Conservation (phyloP, 2,329 filamentous ascomycete genomes). For the Colletotrichum lini region DNA sequence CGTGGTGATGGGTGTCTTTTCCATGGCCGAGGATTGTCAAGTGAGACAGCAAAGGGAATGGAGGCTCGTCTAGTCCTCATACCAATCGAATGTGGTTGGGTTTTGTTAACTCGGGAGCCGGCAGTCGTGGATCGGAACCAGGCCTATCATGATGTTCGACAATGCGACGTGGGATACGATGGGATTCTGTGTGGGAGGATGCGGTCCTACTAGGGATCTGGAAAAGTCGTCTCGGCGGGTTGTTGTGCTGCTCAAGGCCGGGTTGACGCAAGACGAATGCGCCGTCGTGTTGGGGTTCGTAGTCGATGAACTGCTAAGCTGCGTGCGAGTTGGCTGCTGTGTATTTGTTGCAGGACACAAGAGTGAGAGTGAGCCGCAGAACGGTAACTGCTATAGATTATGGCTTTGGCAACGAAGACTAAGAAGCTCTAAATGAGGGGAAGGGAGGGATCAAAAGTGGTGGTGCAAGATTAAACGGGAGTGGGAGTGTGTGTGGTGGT, state of each 20-base stretch:
- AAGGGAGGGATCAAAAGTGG: slow-evolving; percentile 20
- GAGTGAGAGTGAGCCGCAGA: slow-evolving; percentile 28
- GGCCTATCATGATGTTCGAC: slow-evolving; percentile 43
- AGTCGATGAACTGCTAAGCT: slow-evolving; percentile 31
- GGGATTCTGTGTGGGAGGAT: slow-evolving; percentile 21
- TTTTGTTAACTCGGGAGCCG: slow-evolving; percentile 42
- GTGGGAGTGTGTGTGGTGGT: slow-evolving; percentile 28
- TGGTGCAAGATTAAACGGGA: slow-evolving; percentile 29
- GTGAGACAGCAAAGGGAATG: slow-evolving; percentile 44
- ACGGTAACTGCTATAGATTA: slow-evolving; percentile 21
- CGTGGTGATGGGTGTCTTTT: slow-evolving; percentile 52
- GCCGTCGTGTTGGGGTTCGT: slow-evolving; percentile 35
- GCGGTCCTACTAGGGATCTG: slow-evolving; percentile 23
- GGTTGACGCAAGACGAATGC: slow-evolving; percentile 24
- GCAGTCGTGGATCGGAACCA: slow-evolving; percentile 38
- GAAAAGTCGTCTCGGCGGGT: slow-evolving; percentile 5
- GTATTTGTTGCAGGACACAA: slow-evolving; percentile 32
- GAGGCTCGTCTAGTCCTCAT: slow-evolving; percentile 42
- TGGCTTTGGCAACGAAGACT: slow-evolving; percentile 17
- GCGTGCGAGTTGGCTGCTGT: slow-evolving; percentile 36
- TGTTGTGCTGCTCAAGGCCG: slow-evolving; percentile 5
- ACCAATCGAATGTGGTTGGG: slow-evolving; percentile 38
- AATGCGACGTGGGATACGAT: slow-evolving; percentile 39
- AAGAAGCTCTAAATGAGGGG: slow-evolving; percentile 40
- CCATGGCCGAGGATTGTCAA: slow-evolving; percentile 52